Conservation (phyloP, 1,284 basidiomycete species). For the Mycosarcoma maydis region DNA sequence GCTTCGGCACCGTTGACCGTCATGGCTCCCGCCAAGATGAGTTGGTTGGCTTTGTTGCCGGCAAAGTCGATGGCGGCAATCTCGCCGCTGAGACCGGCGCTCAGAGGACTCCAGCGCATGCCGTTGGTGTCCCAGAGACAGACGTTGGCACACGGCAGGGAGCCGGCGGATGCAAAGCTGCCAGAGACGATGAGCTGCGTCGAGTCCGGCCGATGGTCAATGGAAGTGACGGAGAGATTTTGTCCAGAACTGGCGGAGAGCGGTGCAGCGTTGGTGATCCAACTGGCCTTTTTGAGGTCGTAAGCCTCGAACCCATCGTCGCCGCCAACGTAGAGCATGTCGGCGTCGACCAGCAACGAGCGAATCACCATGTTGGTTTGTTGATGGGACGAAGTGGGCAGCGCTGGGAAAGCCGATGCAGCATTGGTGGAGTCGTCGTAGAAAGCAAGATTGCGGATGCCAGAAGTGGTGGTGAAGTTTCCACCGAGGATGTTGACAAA, state of each 20-base stretch:
- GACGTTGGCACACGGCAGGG: conserved; percentile 78
- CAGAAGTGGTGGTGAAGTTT: conserved; percentile 78
- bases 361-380: conserved; percentile 71
- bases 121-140: conserved; percentile 78
- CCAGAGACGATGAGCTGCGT: conserved; percentile 83
- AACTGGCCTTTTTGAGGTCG: conserved; percentile 49
- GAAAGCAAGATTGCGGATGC: conserved; percentile 75
- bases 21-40: conserved; percentile 75
- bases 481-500: conserved; percentile 82
- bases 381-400: conserved; percentile 8
- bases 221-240: conserved; percentile 77
- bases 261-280: conserved; percentile 50
- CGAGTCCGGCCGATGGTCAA: conserved; percentile 76
- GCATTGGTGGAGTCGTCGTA: conserved; percentile 73
- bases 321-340: conserved; percentile 59
- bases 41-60: conserved; percentile 48
- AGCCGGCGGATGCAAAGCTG: conserved; percentile 82
- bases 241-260: conserved; percentile 31
- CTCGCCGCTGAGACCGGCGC: conserved; percentile 83
- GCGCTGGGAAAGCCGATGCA: conserved; percentile 72
- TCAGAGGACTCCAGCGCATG: conserved; percentile 82
- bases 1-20: conserved; percentile 73
- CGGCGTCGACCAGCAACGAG: conserved; percentile 67
- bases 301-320: conserved; percentile 58
- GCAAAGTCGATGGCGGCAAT: conserved; percentile 82